A percentile compares a stretch with the other conserved stretches of the same genome.
Conservation (phyloP, 371 early-diverging fungal species). For the Circinella umbellata region DNA sequence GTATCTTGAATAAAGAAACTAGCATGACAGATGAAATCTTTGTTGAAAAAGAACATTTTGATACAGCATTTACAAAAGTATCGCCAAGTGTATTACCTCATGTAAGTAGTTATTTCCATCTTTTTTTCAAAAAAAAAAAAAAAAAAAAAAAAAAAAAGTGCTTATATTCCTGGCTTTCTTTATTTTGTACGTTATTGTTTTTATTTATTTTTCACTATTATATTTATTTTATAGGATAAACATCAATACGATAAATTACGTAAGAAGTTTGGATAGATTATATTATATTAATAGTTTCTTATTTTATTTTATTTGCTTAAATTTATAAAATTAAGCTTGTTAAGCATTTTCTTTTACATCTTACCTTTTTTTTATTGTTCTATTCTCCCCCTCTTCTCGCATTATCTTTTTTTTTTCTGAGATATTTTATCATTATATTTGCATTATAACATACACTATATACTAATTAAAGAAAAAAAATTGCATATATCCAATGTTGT, state of each 20-base stretch:
- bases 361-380: too few relatives aligned
- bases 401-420: too few relatives aligned
- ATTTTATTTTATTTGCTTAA: too few relatives aligned
- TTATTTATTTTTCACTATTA: too few relatives aligned
- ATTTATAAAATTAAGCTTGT: too few relatives aligned
- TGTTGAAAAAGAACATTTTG: constrained; percentile 77
- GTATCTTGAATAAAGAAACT: constrained; percentile 10
- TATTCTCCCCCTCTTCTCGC: too few relatives aligned
- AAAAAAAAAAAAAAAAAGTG: not conserved
- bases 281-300: not conserved
- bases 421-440: too few relatives aligned
- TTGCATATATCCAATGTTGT: too few relatives aligned
- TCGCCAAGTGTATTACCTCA: constrained; percentile 83
- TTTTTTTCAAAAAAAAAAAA: too few relatives aligned
- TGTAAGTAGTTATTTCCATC: constrained; percentile 28
- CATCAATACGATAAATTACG: constrained; percentile 21
- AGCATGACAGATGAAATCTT: constrained; percentile 45
- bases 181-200: not conserved
- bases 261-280: constrained; percentile 22
- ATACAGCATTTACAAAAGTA: constrained; percentile 79
- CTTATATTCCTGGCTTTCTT: not conserved
- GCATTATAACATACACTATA: too few relatives aligned
- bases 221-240: constrained; percentile 9
- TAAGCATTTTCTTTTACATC: too few relatives aligned
- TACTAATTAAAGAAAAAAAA: too few relatives aligned